Conservation (phyloP, 2,329 filamentous ascomycete species). For the Penicillium nordicum region DNA sequence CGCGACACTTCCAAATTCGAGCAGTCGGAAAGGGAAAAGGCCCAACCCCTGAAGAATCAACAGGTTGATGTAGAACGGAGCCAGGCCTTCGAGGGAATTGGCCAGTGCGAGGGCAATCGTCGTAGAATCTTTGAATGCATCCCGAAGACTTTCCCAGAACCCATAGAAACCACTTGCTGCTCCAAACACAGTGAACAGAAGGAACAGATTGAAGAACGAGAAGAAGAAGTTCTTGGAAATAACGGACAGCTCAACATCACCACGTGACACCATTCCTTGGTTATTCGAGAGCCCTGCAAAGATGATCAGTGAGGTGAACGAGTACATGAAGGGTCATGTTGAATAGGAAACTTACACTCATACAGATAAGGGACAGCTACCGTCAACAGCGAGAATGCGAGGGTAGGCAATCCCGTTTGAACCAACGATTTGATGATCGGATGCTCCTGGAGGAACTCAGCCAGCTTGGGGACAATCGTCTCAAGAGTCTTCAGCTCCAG, state of each 20-base stretch:
- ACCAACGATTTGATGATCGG: slow-evolving; percentile 71
- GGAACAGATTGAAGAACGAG: slow-evolving; percentile 97
- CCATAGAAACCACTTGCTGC: slow-evolving; percentile 72
- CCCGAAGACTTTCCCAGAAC: slow-evolving; percentile 61
- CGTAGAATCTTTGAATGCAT: slow-evolving; percentile 74
- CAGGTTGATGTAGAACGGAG: slow-evolving; percentile 87
- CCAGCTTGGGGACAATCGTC: slow-evolving; percentile 68
- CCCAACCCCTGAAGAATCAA: slow-evolving; percentile 93
- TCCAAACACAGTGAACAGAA: slow-evolving; percentile 85
- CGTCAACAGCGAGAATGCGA: slow-evolving; percentile 81
- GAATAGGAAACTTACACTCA: slow-evolving; percentile 59
- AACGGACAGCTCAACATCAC: slow-evolving; percentile 88
- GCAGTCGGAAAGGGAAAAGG: slow-evolving; percentile 83
- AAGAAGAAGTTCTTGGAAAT: slow-evolving; percentile 99
- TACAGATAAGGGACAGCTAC: slow-evolving; percentile 90
- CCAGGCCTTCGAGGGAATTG: slow-evolving; percentile 67
- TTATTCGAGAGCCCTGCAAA: slow-evolving; percentile 67
- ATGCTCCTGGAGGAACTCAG: slow-evolving; percentile 64
- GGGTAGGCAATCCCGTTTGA: slow-evolving; percentile 81
- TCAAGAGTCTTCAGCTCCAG: slow-evolving; percentile 78
- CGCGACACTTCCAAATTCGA: slow-evolving; percentile 82
- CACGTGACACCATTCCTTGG: slow-evolving; percentile 93
- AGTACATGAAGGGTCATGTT: neutral
- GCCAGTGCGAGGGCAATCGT: slow-evolving; percentile 74
- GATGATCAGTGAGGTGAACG: slow-evolving; percentile 9